phyloP scores from a whole-genome alignment of 73 alveolate genomes.

The Stentor coeruleus region DNA sequence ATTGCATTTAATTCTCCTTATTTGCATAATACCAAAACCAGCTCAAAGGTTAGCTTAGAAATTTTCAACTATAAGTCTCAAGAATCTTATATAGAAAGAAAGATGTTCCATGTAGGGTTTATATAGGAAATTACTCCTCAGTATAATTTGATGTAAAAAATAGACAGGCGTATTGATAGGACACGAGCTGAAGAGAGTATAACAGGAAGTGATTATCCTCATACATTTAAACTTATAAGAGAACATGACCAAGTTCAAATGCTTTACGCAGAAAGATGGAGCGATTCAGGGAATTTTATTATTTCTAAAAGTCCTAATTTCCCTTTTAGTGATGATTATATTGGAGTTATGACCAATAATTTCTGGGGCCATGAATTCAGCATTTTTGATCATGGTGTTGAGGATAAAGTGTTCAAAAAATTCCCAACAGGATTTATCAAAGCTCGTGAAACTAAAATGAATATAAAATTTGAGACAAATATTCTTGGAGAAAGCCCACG shows the following conservation, averaged over 20 bases:
- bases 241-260: conserved; percentile 15
- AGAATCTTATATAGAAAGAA: background rate
- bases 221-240: conserved; percentile 13
- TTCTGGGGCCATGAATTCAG: conserved; percentile 25
- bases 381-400: conserved; percentile 18
- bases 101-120: background rate
- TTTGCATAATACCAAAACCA: no score
- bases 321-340: background rate
- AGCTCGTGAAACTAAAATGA: background rate
- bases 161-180: conserved; percentile 6
- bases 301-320: background rate
- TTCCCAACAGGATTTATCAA: conserved; percentile 5
- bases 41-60: background rate
- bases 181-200: conserved; percentile 22
- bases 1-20: background rate
- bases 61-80: background rate
- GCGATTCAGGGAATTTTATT: conserved; percentile 18
- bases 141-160: background rate
- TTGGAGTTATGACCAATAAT: conserved; percentile 3
- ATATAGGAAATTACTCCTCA: background rate
- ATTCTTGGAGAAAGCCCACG: conserved; percentile 26
- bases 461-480: conserved; percentile 18
- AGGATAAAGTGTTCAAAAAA: background rate
- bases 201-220: conserved; percentile 29
- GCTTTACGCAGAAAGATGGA: conserved; percentile 4